phyloP scores from a whole-genome alignment of 2,329 filamentous ascomycete genomes.

The Blumeria graminis region DNA sequence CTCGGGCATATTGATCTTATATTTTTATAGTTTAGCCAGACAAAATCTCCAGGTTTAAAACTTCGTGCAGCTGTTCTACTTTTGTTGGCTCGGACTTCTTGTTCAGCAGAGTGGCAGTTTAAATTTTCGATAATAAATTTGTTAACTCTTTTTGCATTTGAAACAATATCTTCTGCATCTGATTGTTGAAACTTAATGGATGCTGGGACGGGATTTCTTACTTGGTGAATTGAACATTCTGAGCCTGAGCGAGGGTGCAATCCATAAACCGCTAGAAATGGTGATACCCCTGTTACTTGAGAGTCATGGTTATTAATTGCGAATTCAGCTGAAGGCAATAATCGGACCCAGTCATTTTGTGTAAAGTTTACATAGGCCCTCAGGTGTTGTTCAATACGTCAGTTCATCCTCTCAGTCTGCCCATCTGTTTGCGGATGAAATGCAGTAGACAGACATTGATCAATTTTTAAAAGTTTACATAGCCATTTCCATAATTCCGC shows the following conservation, averaged over 20 bases:
- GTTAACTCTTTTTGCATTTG: not conserved
- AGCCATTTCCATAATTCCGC: constrained; percentile 5
- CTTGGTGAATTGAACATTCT: not conserved
- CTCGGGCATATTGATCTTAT: not conserved
- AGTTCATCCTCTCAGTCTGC: not conserved
- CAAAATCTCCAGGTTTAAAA: not conserved
- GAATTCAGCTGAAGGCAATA: not conserved
- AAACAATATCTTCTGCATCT: not conserved
- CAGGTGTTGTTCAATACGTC: not conserved
- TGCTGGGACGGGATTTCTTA: not conserved
- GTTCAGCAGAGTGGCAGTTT: not conserved
- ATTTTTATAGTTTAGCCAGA: not conserved
- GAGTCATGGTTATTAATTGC: not conserved
- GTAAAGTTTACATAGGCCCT: not conserved
- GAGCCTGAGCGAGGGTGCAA: not conserved
- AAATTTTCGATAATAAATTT: not conserved
- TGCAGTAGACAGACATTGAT: not conserved
- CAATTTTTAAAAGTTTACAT: constrained; percentile 1
- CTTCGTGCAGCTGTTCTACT: not conserved
- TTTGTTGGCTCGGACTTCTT: not conserved
- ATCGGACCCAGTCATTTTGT: constrained; percentile 5
- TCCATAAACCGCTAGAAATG: not conserved
- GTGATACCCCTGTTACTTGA: not conserved
- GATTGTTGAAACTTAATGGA: not conserved
- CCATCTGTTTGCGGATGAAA: not conserved